Evolutionary conservation across 176 grass and related monocot species (phyloP).

Genomic region (Avena atlantica): DNA sequence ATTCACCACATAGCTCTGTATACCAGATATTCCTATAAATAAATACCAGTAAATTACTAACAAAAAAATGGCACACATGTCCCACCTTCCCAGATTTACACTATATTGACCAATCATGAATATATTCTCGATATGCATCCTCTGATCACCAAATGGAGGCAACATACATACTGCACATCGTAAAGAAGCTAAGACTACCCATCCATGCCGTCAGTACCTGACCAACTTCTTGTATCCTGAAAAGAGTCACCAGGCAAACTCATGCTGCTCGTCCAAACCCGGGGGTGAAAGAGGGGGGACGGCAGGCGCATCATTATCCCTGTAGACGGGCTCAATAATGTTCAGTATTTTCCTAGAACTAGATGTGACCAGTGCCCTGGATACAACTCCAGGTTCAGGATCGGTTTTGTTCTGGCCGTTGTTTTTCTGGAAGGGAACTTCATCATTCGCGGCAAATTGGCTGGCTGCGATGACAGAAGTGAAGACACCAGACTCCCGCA

Average conservation of each 20-base stretch:
- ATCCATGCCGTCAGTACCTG: too few species aligned
- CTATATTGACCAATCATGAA: conserved; percentile 19
- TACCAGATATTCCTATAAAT: neutral
- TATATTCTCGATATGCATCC: neutral
- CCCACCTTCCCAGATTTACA: neutral
- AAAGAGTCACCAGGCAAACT: neutral
- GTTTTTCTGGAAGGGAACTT: conserved; percentile 21
- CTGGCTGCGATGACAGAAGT: conserved; percentile 71
- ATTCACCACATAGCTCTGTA: neutral
- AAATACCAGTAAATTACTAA: neutral
- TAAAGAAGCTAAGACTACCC: neutral
- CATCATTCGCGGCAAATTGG: conserved; percentile 37
- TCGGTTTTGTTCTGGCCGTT: neutral
- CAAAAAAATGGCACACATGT: neutral
- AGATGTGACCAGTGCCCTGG: neutral
- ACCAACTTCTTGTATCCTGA: neutral
- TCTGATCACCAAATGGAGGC: neutral
- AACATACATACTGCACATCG: neutral
- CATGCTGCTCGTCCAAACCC: neutral
- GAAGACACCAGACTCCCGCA: conserved; percentile 85
- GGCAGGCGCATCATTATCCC: neutral
- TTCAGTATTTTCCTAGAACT: conserved; percentile 6
- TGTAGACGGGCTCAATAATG: neutral
- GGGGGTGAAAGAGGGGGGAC: neutral
- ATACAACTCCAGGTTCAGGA: neutral